A percentile compares a stretch with the other conserved stretches of the same genome.
Evolutionary conservation across 2,329 filamentous ascomycete genomes (phyloP).

Genomic region (Neofusicoccum ribis): DNA sequence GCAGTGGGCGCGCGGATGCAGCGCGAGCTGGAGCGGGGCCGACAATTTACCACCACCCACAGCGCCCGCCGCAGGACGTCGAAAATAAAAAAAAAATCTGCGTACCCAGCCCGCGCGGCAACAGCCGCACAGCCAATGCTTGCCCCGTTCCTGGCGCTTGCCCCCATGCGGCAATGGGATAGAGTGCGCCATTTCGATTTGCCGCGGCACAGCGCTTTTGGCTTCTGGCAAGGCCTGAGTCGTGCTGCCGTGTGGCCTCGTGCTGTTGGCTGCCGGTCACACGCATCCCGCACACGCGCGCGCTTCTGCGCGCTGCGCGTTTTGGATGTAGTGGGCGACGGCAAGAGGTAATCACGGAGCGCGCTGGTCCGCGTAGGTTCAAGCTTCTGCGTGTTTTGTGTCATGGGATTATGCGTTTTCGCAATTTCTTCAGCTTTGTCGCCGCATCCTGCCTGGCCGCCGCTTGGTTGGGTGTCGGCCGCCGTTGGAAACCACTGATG

Average conservation of each 20-base stretch:
- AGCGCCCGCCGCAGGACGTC: neutral
- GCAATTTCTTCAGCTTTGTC: slow-evolving; percentile 12
- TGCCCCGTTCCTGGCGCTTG: slow-evolving; percentile 12
- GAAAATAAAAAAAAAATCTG: neutral
- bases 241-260: neutral
- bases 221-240: neutral
- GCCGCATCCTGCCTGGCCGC: neutral
- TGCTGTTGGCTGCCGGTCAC: neutral
- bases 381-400: slow-evolving; percentile 1
- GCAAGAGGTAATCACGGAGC: neutral
- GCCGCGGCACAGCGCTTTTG: neutral
- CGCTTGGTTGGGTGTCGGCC: neutral
- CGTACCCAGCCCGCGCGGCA: slow-evolving; percentile 1
- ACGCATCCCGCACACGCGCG: slow-evolving; percentile 2
- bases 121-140: slow-evolving; percentile 10
- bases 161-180: neutral
- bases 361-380: neutral
- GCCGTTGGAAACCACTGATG: neutral
- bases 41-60: neutral
- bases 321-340: neutral
- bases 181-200: slow-evolving; percentile 2
- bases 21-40: no score
- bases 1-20: neutral
- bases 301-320: slow-evolving; percentile 7
- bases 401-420: slow-evolving; percentile 4